Evolutionary conservation across 2,329 filamentous ascomycete genomes (phyloP), one percentile per base, ranked within the genome.

Genomic region (Aureobasidium melanogenum): DNA sequence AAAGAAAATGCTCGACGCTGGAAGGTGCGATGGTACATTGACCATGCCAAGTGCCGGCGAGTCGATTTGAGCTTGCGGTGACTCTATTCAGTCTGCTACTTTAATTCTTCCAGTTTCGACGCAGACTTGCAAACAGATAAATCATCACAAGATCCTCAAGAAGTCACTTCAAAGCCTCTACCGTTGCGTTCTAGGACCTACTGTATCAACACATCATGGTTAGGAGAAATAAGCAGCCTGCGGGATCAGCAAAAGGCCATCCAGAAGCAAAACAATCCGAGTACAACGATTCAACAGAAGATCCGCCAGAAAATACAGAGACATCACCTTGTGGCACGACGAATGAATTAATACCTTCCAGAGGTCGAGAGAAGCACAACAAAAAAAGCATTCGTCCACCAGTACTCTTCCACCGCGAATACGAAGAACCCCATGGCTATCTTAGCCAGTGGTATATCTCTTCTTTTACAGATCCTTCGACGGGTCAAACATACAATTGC

Each of bases 381-480:
- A 43, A 54, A 24, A 54, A 54, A 17, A 54, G 51, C 26, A n/a
- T 43, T 4, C 51, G 51, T 30, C 51, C 51, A 4, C 70, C 70
- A 6, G 52, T 75, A 22, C 74, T 66, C 63, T 75, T 75, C 67
- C 75, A 73, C 71, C 69, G 70, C 50, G 71, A 74, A 54, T 76
- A 75, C 17, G 76, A 83, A 60, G 66, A 73, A 1, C 68, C 72
- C 3, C 74, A 79, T 34, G 83, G 82, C 43, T 85, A 78, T 71
- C 75, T 88, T 14, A 84, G 80, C 0, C 84, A 88, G 72, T 88
- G 84, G 85, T 85, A 82, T 67, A 24, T 52, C 32, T 28, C 22
- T 5, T 39, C 48, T 17, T 52, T 52, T 15, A 52, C 48, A 28
- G 32, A 52, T 19, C 48, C 34, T 9, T 38, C 19, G 14, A 52